These are phyloP conservation scores for Quercus lobata DNA, from an alignment of 331 rosid genomes.

Conservation along the genomic window DNA sequence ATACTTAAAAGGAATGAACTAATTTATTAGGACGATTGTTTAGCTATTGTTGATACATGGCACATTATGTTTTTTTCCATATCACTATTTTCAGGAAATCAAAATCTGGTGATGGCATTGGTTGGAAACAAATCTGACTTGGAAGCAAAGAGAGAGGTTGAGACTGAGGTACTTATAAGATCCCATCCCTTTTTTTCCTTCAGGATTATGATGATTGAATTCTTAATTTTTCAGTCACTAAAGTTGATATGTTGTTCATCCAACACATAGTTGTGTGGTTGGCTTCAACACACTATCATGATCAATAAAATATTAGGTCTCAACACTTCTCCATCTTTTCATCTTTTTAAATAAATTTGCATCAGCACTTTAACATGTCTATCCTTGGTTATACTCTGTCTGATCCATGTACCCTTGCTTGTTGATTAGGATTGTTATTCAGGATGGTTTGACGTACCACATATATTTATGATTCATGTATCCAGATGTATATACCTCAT, in stretches of 20 bases:
- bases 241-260: neutral
- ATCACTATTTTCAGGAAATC: conserved; percentile 41
- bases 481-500: neutral
- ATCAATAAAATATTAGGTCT: neutral
- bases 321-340: neutral
- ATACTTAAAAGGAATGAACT: neutral
- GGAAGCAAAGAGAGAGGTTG: conserved; percentile 66
- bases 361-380: neutral
- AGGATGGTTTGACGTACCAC: neutral
- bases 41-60: neutral
- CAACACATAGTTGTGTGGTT: neutral
- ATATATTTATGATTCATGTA: neutral
- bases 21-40: neutral
- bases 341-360: neutral
- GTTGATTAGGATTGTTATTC: neutral
- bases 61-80: neutral
- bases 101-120: conserved; percentile 66
- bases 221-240: neutral
- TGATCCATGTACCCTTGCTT: neutral
- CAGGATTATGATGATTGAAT: neutral
- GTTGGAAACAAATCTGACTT: conserved; percentile 77
- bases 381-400: neutral
- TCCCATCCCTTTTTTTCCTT: neutral
- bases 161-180: conserved; percentile 46
- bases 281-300: neutral